Evolutionary conservation across 352 stramenopile genomes (phyloP), one percentile per base, ranked within the genome.

Genomic region (Phytophthora brassicae): DNA sequence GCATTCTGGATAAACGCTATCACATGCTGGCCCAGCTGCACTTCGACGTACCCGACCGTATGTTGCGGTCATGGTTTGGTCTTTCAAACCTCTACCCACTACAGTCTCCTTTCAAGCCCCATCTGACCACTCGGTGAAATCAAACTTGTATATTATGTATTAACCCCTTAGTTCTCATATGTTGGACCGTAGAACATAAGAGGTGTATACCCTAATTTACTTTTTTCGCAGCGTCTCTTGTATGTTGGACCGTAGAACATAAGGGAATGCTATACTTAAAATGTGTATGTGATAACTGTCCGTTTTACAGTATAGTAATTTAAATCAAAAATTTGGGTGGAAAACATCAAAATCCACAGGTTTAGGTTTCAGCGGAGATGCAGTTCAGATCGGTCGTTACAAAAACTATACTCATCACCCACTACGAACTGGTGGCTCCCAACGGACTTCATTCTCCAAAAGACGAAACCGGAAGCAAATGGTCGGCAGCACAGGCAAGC

Each of bases 41-140:
- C 3, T 20, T 35, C 17, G 23, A 6, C 17, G 28, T 19, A 56
- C 54, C 35, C 56, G 17, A 64, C 45, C 44, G 44, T n/a, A 56
- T 54, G 29, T 17, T 28, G 38, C 56, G 56, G 55, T 55, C 53
- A 14, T 53, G 35, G 44, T 48, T 55, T n/a, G n/a, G n/a, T n/a
- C n/a, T n/a, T n/a, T n/a, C n/a, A n/a, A n/a, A n/a, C n/a, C n/a
- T n/a, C n/a, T n/a, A n/a, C 55, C 47, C 22, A 59, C 66, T 50
- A 72, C 72, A 62, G 4, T 55, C 38, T 14, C 31, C 53, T 35
- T 49, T 26, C 54, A 62, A 62, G 35, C 45, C 12, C 36, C 55
- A 55, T 53, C 17, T 48, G 35, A 54, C 23, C 54, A 61, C 53
- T 41, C 33, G 19, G 53, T 26, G 19, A 52, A 60, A 46, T 44